phyloP scores from a whole-genome alignment of 78 protist genomes.

The Speleostelium caveatum region DNA sequence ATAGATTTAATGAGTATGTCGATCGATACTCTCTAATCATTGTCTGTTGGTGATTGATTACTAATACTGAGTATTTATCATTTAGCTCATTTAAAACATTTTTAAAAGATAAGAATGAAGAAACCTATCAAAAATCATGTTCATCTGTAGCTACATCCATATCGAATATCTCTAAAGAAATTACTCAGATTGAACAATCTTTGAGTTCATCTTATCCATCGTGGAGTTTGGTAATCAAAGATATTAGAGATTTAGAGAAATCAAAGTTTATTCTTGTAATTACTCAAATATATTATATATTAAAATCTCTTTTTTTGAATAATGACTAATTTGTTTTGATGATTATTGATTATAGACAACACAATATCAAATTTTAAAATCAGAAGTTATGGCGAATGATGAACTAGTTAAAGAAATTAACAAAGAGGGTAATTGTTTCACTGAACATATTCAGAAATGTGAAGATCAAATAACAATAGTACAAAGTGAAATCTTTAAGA shows the following conservation, averaged over 20 bases:
- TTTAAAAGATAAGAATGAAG: constrained; percentile 23
- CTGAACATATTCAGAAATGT: constrained; percentile 61
- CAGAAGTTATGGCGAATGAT: constrained; percentile 36
- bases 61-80: neutral
- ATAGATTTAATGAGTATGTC: constrained; percentile 43
- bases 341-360: constrained; percentile 12
- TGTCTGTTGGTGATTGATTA: neutral
- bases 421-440: constrained; percentile 28
- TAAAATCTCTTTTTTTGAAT: constrained; percentile 1
- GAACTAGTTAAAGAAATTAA: constrained; percentile 13
- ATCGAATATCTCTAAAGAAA: constrained; percentile 50
- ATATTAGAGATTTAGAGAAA: constrained; percentile 54
- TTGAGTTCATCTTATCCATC: neutral
- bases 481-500: neutral
- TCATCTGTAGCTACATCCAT: constrained; percentile 4
- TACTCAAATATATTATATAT: neutral
- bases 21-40: neutral
- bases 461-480: neutral
- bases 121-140: constrained; percentile 41
- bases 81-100: constrained; percentile 31
- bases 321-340: neutral
- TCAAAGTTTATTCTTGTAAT: constrained; percentile 43
- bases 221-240: constrained; percentile 19
- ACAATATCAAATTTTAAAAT: constrained; percentile 52
- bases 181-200: constrained; percentile 38